Evolutionary conservation across 108 stramenopile species (phyloP).

Genomic region (Conticribra guillardii): DNA sequence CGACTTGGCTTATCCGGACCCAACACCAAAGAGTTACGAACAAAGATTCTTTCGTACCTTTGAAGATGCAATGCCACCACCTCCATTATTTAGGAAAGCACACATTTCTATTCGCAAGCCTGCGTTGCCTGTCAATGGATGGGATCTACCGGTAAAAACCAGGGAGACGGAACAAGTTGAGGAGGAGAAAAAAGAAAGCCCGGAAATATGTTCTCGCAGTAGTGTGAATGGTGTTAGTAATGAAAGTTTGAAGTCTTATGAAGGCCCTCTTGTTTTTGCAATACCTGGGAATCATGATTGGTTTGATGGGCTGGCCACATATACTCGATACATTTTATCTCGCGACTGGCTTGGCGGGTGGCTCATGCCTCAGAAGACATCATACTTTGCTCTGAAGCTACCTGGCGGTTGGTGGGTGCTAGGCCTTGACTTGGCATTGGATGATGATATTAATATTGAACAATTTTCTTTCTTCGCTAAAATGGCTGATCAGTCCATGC

Average conservation of each 20-base stretch:
- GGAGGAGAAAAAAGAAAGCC: constrained; percentile 22
- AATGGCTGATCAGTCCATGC: constrained; percentile 40
- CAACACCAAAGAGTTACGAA: constrained; percentile 53
- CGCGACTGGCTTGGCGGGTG: constrained; percentile 73
- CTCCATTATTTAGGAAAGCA: constrained; percentile 49
- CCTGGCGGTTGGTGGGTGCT: constrained; percentile 66
- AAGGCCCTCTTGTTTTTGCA: constrained; percentile 3
- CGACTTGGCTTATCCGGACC: constrained; percentile 70
- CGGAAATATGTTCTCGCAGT: constrained; percentile 31
- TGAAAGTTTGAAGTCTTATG: neutral
- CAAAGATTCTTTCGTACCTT: constrained; percentile 65
- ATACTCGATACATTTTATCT: constrained; percentile 58
- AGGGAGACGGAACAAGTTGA: no score
- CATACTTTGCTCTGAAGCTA: constrained; percentile 66
- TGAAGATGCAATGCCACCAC: constrained; percentile 68
- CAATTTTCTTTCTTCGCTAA: constrained; percentile 72
- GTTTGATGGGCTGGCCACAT: constrained; percentile 71
- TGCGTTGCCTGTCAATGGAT: constrained; percentile 55
- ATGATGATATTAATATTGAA: constrained; percentile 65
- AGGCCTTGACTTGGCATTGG: constrained; percentile 60
- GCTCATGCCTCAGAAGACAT: constrained; percentile 65
- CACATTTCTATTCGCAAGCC: constrained; percentile 63
- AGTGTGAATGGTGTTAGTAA: neutral
- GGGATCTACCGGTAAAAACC: constrained; percentile 16
- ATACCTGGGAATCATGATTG: constrained; percentile 76